phyloP scores from a whole-genome alignment of 2,329 filamentous ascomycete genomes.

The Seiridium cupressi region DNA sequence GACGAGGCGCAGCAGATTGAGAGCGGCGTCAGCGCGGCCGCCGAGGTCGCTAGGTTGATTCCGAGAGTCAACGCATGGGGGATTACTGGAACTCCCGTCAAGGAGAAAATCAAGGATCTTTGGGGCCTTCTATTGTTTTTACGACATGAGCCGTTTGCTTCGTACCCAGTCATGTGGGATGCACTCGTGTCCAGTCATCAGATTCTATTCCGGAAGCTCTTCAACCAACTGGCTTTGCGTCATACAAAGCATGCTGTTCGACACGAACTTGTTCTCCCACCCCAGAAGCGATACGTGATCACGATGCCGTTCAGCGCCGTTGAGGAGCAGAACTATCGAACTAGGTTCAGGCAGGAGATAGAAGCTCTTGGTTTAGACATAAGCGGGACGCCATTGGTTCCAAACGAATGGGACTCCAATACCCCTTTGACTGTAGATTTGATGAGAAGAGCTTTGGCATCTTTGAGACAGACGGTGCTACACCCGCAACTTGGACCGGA shows the following conservation, averaged over 20 bases:
- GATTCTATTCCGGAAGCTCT: constrained; percentile 64
- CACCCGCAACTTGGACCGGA: constrained; percentile 78
- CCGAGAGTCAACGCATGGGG: constrained; percentile 88
- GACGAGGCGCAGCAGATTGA: constrained; percentile 93
- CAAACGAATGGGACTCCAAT: constrained; percentile 63
- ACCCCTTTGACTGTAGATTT: constrained; percentile 55
- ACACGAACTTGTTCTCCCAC: constrained; percentile 74
- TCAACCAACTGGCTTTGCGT: constrained; percentile 70
- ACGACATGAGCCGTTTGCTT: constrained; percentile 72
- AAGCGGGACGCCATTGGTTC: constrained; percentile 58
- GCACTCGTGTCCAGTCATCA: constrained; percentile 61
- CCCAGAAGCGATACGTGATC: constrained; percentile 83
- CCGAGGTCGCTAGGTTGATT: constrained; percentile 74
- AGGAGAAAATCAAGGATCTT: constrained; percentile 74
- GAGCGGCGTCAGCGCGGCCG: constrained; percentile 79
- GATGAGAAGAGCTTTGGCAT: constrained; percentile 78
- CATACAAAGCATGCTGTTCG: constrained; percentile 84
- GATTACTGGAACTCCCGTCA: constrained; percentile 86
- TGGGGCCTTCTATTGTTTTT: constrained; percentile 81
- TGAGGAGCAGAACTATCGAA: constrained; percentile 85
- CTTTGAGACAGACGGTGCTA: constrained; percentile 78
- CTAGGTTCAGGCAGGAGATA: constrained; percentile 74
- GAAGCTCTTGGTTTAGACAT: constrained; percentile 64
- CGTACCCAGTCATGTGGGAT: constrained; percentile 64
- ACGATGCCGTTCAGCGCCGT: constrained; percentile 87